phyloP scores from a whole-genome alignment of 768 basidiomycete species.

The Calocybe indica region DNA sequence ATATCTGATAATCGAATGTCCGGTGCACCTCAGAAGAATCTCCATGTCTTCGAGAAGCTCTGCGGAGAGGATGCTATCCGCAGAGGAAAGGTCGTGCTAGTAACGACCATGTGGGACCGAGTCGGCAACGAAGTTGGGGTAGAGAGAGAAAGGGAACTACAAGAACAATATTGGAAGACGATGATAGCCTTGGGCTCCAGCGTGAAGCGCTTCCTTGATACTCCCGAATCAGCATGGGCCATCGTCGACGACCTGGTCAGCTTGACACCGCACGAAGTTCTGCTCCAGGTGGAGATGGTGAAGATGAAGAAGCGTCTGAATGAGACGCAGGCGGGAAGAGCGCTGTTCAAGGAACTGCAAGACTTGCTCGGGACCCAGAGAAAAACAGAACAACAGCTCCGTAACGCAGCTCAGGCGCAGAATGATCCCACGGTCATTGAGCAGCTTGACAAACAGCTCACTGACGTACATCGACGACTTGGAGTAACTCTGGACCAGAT shows the following conservation, averaged over 20 bases:
- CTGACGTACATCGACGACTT: no score
- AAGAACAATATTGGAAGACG: slow-evolving; percentile 36
- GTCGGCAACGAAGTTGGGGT: slow-evolving; percentile 28
- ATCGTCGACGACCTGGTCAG: slow-evolving; percentile 8
- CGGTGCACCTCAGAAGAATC: neutral
- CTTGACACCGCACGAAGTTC: slow-evolving; percentile 10
- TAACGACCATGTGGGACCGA: slow-evolving; percentile 34
- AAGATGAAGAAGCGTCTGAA: slow-evolving; percentile 1
- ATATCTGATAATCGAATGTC: slow-evolving; percentile 1
- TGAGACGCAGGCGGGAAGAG: slow-evolving; percentile 3
- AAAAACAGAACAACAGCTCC: no score
- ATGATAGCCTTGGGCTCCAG: slow-evolving; percentile 33
- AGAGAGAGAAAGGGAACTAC: slow-evolving; percentile 34
- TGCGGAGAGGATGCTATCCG: slow-evolving; percentile 18
- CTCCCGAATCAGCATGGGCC: slow-evolving; percentile 8
- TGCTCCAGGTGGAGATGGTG: slow-evolving; percentile 13
- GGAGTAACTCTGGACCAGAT: no score
- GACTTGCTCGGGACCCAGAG: no score
- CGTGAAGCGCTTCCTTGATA: slow-evolving; percentile 28
- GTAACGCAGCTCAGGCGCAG: no score
- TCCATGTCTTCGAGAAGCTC: slow-evolving; percentile 3
- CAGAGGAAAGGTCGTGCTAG: slow-evolving; percentile 19
- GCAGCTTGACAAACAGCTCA: no score
- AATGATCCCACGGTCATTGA: no score
- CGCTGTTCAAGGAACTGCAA: no score